Conservation (phyloP, 192 early-diverging fungal species). For the Entrophospora sp. region DNA sequence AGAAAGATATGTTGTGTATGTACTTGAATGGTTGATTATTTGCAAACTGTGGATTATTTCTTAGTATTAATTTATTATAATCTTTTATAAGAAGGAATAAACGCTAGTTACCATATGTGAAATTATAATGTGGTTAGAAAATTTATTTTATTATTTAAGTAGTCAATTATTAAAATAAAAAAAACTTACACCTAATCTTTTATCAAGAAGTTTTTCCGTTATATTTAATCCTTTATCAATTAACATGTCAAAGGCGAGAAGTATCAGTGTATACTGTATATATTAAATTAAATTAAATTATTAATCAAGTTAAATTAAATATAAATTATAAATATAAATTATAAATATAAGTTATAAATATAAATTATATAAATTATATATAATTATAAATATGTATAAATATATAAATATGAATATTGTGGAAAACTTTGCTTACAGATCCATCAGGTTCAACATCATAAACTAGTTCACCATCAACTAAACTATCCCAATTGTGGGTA, state of each 20-base stretch:
- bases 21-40: slow-evolving; percentile 46
- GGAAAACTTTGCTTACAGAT: no score
- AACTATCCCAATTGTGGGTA: no score
- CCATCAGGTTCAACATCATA: slow-evolving; percentile 60
- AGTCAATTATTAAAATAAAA: no score
- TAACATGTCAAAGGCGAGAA: slow-evolving; percentile 70
- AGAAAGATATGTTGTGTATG: background rate
- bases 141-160: no score
- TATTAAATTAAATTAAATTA: background rate
- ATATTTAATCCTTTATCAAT: slow-evolving; percentile 45
- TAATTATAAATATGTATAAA: no score
- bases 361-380: no score
- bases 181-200: slow-evolving; percentile 60
- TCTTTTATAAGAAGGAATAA: slow-evolving; percentile 53
- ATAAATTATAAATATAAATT: no score
- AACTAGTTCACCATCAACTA: slow-evolving; percentile 91
- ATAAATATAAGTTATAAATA: no score
- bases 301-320: background rate
- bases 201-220: slow-evolving; percentile 47
- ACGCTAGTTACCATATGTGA: no score
- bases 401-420: no score
- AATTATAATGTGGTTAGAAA: no score
- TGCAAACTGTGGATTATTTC: slow-evolving; percentile 27
- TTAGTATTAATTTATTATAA: slow-evolving; percentile 49
- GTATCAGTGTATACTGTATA: slow-evolving; percentile 28